Evolutionary conservation across 2,329 filamentous ascomycete species (phyloP), one percentile per base, ranked within the genome.

Genomic region (Cadophora sp.): DNA sequence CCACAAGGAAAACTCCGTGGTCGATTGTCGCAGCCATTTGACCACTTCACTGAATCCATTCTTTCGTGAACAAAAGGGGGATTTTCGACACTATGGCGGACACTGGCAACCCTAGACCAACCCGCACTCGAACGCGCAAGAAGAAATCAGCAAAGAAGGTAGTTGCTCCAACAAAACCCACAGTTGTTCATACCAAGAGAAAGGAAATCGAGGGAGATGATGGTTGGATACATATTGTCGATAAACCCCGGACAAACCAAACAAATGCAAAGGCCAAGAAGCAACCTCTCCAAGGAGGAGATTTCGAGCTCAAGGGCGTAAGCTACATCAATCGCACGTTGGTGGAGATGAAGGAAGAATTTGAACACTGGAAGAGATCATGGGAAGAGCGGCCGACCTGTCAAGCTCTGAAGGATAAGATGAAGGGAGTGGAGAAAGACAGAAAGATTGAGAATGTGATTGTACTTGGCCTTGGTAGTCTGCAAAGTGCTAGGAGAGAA

Each of bases 201-300:
- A 73, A 69, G 48, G 69, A 78, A 40, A 62, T 79, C 4, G 69
- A 74, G 16, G 77, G 76, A 65, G 68, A 67, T 0, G 74, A 78
- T 48, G 77, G 77, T n/a, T 79, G 77, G 77, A 75, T 75, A 27
- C 76, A 79, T 68, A 74, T 79, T 29, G 65, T 79, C 11, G 74
- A 77, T 16, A 71, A 72, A 9, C 72, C 73, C 2, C 65, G 65
- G 24, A 64, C 64, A 14, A 56, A 68, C 6, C 60, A 65, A 19
- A 55, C 64, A 19, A 70, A 70, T n/a, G 26, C 34, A 0, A 68
- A 64, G 26, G 63, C 67, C 8, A 60, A 59, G 7, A 62, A 58
- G 5, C 53, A 61, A 11, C 37, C 40, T 24, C 61, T 73, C 9
- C 72, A 75, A n/a, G 72, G 62, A 7, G 75, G 73, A 0, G 77